These are phyloP conservation scores for Thalassiosira sp. DNA, from an alignment of 352 stramenopile genomes.

Conservation along the genomic window DNA sequence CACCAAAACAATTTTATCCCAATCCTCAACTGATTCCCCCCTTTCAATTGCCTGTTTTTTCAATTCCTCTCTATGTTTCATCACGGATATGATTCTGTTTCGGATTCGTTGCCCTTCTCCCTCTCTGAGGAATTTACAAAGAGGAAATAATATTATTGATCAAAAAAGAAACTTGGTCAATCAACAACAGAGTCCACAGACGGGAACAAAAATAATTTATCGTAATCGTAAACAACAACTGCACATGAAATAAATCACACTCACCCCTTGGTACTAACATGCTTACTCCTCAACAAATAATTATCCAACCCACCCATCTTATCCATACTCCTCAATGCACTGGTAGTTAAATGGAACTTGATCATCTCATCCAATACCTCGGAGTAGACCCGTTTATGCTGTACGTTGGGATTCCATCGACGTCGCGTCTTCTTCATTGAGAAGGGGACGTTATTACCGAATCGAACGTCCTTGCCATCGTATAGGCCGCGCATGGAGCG, in stretches of 20 bases:
- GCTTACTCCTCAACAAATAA: constrained; percentile 90
- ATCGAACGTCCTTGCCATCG: constrained; percentile 90
- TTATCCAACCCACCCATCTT: constrained; percentile 92
- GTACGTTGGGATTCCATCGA: constrained; percentile 92
- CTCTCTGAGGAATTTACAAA: no score
- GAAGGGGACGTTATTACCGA: constrained; percentile 94
- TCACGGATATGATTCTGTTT: constrained; percentile 61
- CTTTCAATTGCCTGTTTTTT: constrained; percentile 38
- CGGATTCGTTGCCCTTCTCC: constrained; percentile 62
- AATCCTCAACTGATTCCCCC: constrained; percentile 35
- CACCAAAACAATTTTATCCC: constrained; percentile 48
- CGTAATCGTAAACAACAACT: no score
- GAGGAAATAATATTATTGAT: no score
- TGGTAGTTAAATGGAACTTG: constrained; percentile 90
- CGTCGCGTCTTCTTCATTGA: constrained; percentile 90
- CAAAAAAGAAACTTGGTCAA: no score
- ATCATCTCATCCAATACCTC: constrained; percentile 92
- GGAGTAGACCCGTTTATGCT: constrained; percentile 74
- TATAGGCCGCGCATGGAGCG: constrained; percentile 88
- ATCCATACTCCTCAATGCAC: constrained; percentile 91
- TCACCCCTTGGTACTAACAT: constrained; percentile 70
- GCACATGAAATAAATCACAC: background rate
- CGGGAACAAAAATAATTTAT: no score
- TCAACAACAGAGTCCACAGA: no score
- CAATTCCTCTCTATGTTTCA: constrained; percentile 36